phyloP scores from a whole-genome alignment of 2,329 filamentous ascomycete genomes.

The Diaporthe sp. region DNA sequence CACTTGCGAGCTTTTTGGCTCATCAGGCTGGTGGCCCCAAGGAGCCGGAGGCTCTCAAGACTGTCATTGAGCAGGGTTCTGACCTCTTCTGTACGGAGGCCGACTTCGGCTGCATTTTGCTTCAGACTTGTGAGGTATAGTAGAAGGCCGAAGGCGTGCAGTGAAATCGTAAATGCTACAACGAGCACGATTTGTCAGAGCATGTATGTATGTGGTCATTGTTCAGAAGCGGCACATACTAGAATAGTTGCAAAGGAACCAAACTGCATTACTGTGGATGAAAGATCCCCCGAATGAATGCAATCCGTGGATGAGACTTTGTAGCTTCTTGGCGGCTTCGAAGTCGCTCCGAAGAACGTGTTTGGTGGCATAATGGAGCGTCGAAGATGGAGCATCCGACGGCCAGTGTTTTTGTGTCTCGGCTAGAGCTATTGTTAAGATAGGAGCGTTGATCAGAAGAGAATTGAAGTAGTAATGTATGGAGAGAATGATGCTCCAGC shows the following conservation, averaged over 20 bases:
- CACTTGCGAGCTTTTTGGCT: slow-evolving; percentile 12
- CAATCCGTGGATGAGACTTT: background rate
- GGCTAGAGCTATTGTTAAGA: background rate
- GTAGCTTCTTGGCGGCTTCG: background rate
- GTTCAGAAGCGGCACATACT: background rate
- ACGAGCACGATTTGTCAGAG: background rate
- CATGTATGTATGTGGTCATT: too few relatives aligned
- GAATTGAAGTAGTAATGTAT: background rate
- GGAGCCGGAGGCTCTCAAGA: background rate
- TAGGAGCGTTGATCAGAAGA: background rate
- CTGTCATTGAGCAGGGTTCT: background rate
- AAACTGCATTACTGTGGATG: background rate
- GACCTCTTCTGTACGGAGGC: background rate
- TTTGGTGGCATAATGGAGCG: background rate
- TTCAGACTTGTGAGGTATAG: background rate
- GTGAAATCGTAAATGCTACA: background rate
- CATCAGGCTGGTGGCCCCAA: background rate
- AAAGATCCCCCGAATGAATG: background rate
- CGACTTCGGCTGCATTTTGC: background rate
- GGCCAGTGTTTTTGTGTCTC: background rate
- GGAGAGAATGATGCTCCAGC: slow-evolving; percentile 11
- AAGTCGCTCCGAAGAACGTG: background rate
- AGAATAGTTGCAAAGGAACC: slow-evolving; percentile 18
- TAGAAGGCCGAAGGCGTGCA: slow-evolving; percentile 4
- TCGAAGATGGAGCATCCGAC: background rate